Percentiles rank a stretch among this genome's conserved stretches.
These are phyloP conservation scores for Iberis pinnata DNA, from an alignment of 345 rosid species.

Conservation along the genomic window DNA sequence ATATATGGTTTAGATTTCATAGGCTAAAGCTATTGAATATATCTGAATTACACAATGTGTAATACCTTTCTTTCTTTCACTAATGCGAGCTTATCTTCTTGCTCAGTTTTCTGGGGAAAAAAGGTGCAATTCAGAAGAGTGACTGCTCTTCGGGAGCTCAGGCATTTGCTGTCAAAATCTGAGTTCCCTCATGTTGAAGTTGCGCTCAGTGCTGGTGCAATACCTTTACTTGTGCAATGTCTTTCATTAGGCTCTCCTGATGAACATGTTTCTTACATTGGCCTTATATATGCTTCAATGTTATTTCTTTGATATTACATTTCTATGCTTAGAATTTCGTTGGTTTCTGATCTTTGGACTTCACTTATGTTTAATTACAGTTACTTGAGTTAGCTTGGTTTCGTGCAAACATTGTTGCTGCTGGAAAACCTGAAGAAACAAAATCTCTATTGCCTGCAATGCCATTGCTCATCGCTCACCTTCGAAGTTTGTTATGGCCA, in stretches of 20 bases:
- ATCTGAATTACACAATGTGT: too few relatives aligned
- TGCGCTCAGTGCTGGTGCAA: constrained; percentile 73
- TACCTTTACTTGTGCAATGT: constrained; percentile 73
- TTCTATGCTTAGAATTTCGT: too few relatives aligned
- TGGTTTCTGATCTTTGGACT: too few relatives aligned
- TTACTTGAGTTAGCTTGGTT: constrained; percentile 98
- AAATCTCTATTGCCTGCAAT: constrained; percentile 75
- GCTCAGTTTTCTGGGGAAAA: constrained; percentile 61
- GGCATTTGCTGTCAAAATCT: constrained; percentile 73
- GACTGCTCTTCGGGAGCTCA: constrained; percentile 69
- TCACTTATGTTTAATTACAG: constrained; percentile 37
- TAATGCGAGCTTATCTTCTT: too few relatives aligned
- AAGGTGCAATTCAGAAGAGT: constrained; percentile 84
- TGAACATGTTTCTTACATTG: constrained; percentile 57
- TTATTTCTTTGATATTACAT: background rate
- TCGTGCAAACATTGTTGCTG: constrained; percentile 94
- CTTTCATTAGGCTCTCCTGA: constrained; percentile 87
- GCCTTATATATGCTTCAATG: constrained; percentile 4
- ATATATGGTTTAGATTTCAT: too few relatives aligned
- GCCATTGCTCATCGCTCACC: constrained; percentile 85
- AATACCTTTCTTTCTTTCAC: too few relatives aligned
- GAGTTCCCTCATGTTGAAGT: constrained; percentile 80
- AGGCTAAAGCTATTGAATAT: too few relatives aligned
- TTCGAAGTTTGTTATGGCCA: constrained; percentile 59
- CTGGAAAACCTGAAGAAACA: constrained; percentile 92